These are phyloP conservation scores for Bauhinia variegata DNA, from an alignment of 306 rosid genomes.

Conservation along the genomic window DNA sequence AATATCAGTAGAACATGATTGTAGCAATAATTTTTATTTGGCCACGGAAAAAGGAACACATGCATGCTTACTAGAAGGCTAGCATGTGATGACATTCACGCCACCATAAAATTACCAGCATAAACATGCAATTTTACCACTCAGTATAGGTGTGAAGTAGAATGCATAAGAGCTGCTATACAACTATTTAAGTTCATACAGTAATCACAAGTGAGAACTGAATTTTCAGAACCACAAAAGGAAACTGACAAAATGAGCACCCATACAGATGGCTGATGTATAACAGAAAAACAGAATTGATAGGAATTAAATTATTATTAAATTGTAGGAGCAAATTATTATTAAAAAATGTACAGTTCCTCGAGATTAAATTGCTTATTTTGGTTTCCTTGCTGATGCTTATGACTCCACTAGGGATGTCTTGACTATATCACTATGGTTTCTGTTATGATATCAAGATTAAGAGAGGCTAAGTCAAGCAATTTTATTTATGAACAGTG, in stretches of 20 bases:
- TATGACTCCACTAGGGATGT: not conserved
- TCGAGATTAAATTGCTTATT: not conserved
- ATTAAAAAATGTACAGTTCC: not conserved
- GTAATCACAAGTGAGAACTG: conserved; percentile 7
- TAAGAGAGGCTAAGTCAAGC: too few species aligned
- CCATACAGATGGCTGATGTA: not conserved
- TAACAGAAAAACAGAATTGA: not conserved
- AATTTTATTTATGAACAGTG: too few species aligned
- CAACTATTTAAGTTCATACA: not conserved
- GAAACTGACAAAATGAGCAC: not conserved
- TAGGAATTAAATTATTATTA: too few species aligned
- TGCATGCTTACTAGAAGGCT: conserved; percentile 8
- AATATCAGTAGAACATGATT: not conserved
- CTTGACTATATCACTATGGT: not conserved
- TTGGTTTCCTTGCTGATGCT: not conserved
- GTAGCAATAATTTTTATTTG: conserved; percentile 3
- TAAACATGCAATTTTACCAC: not conserved
- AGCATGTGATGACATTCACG: not conserved
- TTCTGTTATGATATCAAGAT: too few species aligned
- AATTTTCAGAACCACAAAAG: conserved; percentile 3
- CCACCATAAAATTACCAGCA: not conserved
- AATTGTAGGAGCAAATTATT: not conserved
- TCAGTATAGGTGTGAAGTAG: not conserved
- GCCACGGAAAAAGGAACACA: conserved; percentile 22
- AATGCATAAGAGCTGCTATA: conserved; percentile 24